Base-by-base conservation (phyloP, 768 basidiomycete species). In the Hericium coralloides region DNA sequence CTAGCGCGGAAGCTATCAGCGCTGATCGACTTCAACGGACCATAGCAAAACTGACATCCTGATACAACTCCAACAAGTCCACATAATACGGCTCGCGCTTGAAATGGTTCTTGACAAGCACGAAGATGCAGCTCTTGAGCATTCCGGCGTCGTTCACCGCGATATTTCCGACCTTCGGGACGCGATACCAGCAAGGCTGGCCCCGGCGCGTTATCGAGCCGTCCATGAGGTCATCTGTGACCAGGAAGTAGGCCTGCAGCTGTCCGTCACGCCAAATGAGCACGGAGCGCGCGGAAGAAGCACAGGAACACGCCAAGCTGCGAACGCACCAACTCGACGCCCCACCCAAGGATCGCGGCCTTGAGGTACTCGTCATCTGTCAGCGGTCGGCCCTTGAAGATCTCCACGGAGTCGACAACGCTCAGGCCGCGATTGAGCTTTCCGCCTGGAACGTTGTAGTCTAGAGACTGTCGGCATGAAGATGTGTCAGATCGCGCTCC, bases 171-270 rank as follows among this genome's bases (percentile, higher is more conserved):
- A 95, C 83, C 12, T 74, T 74, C 52, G 77, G 76, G 47, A 82
- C 69, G 53, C 74, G 80, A 74, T 95, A 98, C 91, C 92, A 99
- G 72, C 95, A 97, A 2, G 92, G 87, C 70, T 97, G 94, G 4
- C 89, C 86, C 15, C 93, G 87, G 18, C 95, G 87, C 12, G 93
- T 98, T 66, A 95, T 86, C 48, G 89, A 92, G 18, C 79, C 70
- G 67, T 98, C 95, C 92, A 99, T 98, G 66, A 98, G 92, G 72
- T 98, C 95, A 72, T 98, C 92, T 7, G 92, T 82, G 53, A 95
- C 91, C 53, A 95, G 82, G 84, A 98, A 98, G 74, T 87, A 97
- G 0, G 93, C 93, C 85, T 98, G 95, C 6, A 98, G 81, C 92
- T 95, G 66, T 6, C 7, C 18, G 22, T 15, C 48, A 17, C 17